Evolutionary conservation across 2,329 filamentous ascomycete species (phyloP).

Genomic region (Penicillium sumatraense): DNA sequence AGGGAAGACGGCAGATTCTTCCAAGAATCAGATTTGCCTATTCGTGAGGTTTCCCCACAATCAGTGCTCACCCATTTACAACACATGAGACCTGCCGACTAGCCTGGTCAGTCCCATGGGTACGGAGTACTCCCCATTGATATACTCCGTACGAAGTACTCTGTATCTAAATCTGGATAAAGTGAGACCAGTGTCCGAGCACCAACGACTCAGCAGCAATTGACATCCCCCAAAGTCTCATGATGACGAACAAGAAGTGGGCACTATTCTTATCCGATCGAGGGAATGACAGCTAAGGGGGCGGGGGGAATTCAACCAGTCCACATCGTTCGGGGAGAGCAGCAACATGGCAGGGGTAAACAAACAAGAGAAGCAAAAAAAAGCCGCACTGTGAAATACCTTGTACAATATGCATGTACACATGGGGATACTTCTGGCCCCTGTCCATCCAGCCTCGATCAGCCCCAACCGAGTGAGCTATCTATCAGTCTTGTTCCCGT

Average conservation of each 20-base stretch:
- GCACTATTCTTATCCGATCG: background rate
- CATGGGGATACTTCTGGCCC: background rate
- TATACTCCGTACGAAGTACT: background rate
- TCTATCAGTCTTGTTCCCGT: constrained; percentile 5
- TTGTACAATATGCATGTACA: too few species aligned
- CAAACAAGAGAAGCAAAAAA: background rate
- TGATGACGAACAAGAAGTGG: too few species aligned
- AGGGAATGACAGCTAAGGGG: background rate
- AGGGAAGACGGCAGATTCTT: too few species aligned
- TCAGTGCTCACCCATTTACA: constrained; percentile 4
- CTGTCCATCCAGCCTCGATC: background rate
- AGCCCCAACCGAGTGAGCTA: constrained; percentile 10
- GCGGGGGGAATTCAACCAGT: background rate
- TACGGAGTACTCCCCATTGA: background rate
- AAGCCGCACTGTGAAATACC: background rate
- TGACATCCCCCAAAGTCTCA: background rate
- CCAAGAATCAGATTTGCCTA: constrained; percentile 10
- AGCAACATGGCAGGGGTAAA: background rate
- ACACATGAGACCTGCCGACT: constrained; percentile 19
- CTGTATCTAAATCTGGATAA: background rate
- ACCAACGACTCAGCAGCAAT: background rate
- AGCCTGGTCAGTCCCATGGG: constrained; percentile 1
- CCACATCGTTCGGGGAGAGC: background rate
- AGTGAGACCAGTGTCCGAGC: background rate
- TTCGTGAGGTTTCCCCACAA: constrained; percentile 31